These are phyloP conservation scores for Melaleuca alternifolia DNA, from an alignment of 345 rosid genomes.

Conservation along the genomic window DNA sequence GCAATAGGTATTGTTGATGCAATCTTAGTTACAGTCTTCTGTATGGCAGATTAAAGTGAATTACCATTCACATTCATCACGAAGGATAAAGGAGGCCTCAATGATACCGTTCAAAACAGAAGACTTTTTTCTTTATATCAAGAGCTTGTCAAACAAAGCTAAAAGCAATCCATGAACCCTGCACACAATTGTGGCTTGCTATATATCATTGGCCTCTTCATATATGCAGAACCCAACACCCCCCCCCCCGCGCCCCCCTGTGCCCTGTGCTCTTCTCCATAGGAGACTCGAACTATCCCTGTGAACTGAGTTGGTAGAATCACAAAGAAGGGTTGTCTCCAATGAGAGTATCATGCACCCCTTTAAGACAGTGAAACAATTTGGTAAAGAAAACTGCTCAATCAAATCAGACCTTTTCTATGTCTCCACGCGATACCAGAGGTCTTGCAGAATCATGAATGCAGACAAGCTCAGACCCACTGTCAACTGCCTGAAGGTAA, in stretches of 20 bases:
- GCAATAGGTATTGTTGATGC: not conserved
- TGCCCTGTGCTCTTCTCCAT: no score
- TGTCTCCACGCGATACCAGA: conserved; percentile 47
- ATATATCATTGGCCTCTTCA: no score
- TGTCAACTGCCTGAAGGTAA: conserved; percentile 45
- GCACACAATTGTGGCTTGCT: no score
- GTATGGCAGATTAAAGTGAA: not conserved
- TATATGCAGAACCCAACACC: no score
- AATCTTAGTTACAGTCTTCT: not conserved
- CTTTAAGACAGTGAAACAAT: not conserved
- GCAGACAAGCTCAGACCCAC: conserved; percentile 78
- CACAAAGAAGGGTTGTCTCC: not conserved
- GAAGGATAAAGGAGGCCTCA: not conserved
- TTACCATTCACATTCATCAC: not conserved
- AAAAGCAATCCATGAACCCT: no score
- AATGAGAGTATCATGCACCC: not conserved
- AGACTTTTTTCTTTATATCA: no score
- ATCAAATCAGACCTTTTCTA: conserved; percentile 44
- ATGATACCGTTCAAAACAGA: no score
- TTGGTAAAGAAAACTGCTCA: not conserved
- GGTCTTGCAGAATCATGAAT: conserved; percentile 96
- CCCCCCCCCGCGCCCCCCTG: no score
- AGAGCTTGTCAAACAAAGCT: no score
- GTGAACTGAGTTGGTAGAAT: no score
- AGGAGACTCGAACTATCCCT: no score